Evolutionary conservation across 306 rosid genomes (phyloP).

Genomic region (Quillaja saponaria): DNA sequence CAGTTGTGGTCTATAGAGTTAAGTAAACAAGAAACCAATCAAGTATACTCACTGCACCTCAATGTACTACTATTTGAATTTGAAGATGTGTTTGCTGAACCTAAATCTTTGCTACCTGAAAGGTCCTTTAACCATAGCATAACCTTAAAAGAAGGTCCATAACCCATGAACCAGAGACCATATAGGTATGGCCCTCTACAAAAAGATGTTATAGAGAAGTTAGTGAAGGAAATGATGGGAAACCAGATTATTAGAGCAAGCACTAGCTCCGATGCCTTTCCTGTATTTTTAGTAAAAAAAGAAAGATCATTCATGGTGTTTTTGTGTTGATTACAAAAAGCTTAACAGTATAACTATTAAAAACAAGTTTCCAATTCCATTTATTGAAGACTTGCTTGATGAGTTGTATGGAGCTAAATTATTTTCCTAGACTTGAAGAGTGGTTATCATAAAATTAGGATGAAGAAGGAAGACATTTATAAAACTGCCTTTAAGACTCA

Average conservation of each 20-base stretch:
- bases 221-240: not conserved
- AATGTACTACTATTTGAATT: not conserved
- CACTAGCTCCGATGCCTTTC: not conserved
- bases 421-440: not conserved
- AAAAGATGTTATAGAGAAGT: not conserved
- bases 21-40: not conserved
- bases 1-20: too few species aligned
- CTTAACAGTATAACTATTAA: not conserved
- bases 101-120: not conserved
- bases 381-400: not conserved
- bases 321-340: not conserved
- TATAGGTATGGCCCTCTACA: not conserved
- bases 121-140: not conserved
- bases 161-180: not conserved
- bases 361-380: not conserved
- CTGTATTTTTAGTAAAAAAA: not conserved
- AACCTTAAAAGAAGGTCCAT: not conserved
- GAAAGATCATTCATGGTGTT: not conserved
- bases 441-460: constrained; percentile 2
- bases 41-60: not conserved
- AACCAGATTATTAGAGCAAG: not conserved
- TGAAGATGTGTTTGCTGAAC: not conserved
- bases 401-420: not conserved
- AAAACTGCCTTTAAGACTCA: constrained; percentile 8
- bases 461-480: not conserved